Percentiles rank a stretch among this genome's conserved stretches.
phyloP scores from a whole-genome alignment of 2,329 filamentous ascomycete species.

The Xylariaceae sp. region DNA sequence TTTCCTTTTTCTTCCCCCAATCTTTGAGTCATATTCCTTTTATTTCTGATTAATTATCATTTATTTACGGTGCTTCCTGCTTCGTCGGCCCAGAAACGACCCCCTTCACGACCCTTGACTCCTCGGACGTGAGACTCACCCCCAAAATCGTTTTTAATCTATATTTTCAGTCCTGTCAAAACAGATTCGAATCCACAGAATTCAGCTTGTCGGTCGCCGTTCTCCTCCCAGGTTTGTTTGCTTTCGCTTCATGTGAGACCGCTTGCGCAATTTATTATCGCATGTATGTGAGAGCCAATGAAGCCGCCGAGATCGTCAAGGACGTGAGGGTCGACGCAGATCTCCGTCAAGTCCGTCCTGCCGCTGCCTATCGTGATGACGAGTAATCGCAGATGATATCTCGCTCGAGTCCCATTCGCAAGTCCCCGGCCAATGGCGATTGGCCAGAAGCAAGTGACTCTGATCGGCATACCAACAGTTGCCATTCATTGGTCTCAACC shows the following conservation, averaged over 20 bases:
- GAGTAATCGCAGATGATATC: neutral
- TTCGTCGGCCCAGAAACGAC: neutral
- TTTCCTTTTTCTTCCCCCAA: neutral
- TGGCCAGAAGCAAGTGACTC: constrained; percentile 1
- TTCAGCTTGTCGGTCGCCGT: no score
- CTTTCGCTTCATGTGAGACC: neutral
- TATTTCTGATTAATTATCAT: neutral
- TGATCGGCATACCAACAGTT: neutral
- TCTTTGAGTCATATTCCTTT: neutral
- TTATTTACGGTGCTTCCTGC: neutral
- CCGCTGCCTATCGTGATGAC: neutral
- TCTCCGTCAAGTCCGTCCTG: neutral
- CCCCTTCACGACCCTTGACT: no score
- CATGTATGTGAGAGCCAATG: neutral
- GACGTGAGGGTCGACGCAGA: neutral
- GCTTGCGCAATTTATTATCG: neutral
- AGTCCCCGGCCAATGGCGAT: neutral
- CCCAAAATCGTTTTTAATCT: no score
- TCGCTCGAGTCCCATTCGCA: neutral
- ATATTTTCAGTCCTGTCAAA: no score
- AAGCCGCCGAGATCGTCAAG: neutral
- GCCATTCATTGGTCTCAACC: constrained; percentile 1
- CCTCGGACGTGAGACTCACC: no score
- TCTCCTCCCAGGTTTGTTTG: neutral
- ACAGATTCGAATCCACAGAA: no score